Evolutionary conservation across 2,329 filamentous ascomycete species (phyloP).

Genomic region (Westerdykella sp.): DNA sequence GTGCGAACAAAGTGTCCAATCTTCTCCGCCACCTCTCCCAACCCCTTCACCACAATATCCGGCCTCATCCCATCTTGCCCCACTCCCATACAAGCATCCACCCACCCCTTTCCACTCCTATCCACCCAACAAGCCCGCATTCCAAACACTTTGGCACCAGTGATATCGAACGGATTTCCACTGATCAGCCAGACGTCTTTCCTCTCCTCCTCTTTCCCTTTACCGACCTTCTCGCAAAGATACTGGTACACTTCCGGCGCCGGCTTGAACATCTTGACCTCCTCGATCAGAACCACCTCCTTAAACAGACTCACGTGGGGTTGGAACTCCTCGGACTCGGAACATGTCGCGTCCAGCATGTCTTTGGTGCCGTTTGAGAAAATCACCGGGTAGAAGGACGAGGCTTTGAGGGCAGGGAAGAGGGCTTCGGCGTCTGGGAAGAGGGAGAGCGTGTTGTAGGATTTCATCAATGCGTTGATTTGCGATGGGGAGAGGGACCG

Average conservation of each 20-base stretch:
- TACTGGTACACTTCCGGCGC: slow-evolving; percentile 56
- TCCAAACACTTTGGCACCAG: slow-evolving; percentile 57
- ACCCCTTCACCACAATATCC: slow-evolving; percentile 46
- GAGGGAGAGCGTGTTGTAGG: slow-evolving; percentile 58
- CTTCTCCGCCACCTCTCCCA: slow-evolving; percentile 48
- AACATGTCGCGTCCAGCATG: slow-evolving; percentile 59
- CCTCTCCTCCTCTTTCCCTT: slow-evolving; percentile 31
- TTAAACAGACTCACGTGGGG: slow-evolving; percentile 44
- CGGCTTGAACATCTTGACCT: slow-evolving; percentile 58
- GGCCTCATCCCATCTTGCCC: slow-evolving; percentile 46
- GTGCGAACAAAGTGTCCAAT: not conserved
- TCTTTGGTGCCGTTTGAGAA: slow-evolving; percentile 64
- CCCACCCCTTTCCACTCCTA: slow-evolving; percentile 56
- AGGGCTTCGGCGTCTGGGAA: slow-evolving; percentile 59
- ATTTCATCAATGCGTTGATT: slow-evolving; percentile 51
- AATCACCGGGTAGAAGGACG: slow-evolving; percentile 50
- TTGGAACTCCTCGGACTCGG: slow-evolving; percentile 51
- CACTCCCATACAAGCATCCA: slow-evolving; percentile 46
- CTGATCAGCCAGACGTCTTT: slow-evolving; percentile 60
- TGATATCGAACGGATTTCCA: slow-evolving; percentile 67
- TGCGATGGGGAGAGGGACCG: slow-evolving; percentile 42
- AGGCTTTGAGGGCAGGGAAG: slow-evolving; percentile 33
- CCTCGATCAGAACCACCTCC: slow-evolving; percentile 55
- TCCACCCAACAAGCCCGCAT: slow-evolving; percentile 64
- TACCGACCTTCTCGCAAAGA: slow-evolving; percentile 47